A percentile compares a stretch with the other conserved stretches of the same genome.
These are phyloP conservation scores for Rosa lucieae DNA, from an alignment of 306 rosid species.

Conservation along the genomic window DNA sequence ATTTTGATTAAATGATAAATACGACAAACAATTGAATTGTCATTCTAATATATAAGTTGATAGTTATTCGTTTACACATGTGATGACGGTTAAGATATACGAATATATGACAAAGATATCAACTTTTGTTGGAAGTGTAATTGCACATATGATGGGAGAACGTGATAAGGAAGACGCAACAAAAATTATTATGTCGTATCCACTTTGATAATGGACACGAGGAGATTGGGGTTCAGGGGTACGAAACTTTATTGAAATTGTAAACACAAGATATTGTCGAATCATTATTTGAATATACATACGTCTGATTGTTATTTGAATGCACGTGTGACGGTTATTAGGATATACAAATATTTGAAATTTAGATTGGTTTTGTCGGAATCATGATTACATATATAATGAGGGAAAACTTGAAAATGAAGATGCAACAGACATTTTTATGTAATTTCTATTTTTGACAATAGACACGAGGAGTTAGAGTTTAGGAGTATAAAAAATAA, in stretches of 20 bases:
- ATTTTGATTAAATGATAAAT: background rate
- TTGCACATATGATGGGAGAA: background rate
- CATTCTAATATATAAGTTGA: background rate
- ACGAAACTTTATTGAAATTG: background rate
- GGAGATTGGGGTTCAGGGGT: background rate
- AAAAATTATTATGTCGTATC: background rate
- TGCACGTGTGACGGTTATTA: background rate
- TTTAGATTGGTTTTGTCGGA: background rate
- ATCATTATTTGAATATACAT: background rate
- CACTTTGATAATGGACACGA: background rate
- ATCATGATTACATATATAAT: background rate
- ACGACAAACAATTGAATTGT: background rate
- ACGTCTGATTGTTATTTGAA: background rate
- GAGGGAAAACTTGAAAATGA: background rate
- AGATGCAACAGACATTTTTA: background rate
- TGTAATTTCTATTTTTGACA: too few species aligned
- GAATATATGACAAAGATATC: background rate
- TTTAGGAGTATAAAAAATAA: too few species aligned
- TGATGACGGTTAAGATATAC: background rate
- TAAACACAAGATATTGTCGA: background rate
- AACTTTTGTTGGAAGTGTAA: background rate
- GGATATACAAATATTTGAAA: background rate
- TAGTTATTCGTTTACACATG: background rate
- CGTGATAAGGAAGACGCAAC: background rate
- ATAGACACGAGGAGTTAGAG: too few species aligned